These are phyloP conservation scores for Hypoxylon sp. DNA, from an alignment of 2,329 filamentous ascomycete genomes.

Conservation along the genomic window DNA sequence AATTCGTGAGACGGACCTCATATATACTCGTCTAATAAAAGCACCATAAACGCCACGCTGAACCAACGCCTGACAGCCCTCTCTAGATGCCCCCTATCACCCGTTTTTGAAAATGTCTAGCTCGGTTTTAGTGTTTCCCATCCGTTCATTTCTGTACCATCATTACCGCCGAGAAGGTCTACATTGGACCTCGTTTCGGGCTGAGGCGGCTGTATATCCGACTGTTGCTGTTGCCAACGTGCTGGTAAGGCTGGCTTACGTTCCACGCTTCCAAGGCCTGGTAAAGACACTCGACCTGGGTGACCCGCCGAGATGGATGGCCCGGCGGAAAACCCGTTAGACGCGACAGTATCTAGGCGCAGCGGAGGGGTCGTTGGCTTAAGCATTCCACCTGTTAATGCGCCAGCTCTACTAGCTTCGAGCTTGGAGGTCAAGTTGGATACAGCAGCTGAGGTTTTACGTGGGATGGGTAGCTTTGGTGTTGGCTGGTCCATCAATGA, in stretches of 20 bases:
- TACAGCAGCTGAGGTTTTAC: conserved; percentile 49
- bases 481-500: conserved; percentile 43
- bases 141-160: conserved; percentile 62
- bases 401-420: conserved; percentile 47
- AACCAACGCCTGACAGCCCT: conserved; percentile 16
- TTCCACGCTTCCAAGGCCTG: conserved; percentile 50
- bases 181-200: conserved; percentile 56
- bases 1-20: conserved; percentile 1
- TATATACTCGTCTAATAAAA: conserved; percentile 14
- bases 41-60: conserved; percentile 38
- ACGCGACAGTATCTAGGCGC: conserved; percentile 17
- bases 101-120: conserved; percentile 43
- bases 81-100: conserved; percentile 23
- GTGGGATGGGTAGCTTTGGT: conserved; percentile 49
- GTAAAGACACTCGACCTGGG: conserved; percentile 48
- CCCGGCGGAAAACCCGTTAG: conserved; percentile 18
- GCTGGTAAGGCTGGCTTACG: conserved; percentile 52
- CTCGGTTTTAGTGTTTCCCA: conserved; percentile 71
- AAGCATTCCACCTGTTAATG: conserved; percentile 52
- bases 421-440: conserved; percentile 53
- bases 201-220: conserved; percentile 49
- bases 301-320: conserved; percentile 20
- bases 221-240: conserved; percentile 48
- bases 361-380: conserved; percentile 39
- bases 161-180: conserved; percentile 65